Evolutionary conservation across 2,329 filamentous ascomycete genomes (phyloP).

Genomic region (Aspergillus sclerotialis): DNA sequence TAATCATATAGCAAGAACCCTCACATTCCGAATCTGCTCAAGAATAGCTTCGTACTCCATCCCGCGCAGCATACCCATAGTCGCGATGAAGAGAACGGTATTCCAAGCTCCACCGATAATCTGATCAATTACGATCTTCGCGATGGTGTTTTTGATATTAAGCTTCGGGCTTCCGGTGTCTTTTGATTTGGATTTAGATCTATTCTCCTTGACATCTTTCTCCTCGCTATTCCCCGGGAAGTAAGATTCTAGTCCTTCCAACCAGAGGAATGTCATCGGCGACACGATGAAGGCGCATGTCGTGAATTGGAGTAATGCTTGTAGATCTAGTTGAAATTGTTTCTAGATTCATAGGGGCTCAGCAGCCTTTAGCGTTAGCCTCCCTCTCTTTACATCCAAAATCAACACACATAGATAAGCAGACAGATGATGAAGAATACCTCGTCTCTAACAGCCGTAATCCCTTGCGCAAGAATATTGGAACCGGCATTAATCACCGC

Average conservation of each 20-base stretch:
- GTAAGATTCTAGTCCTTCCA: slow-evolving; percentile 47
- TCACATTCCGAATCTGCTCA: slow-evolving; percentile 27
- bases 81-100: slow-evolving; percentile 49
- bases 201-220: not conserved
- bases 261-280: slow-evolving; percentile 54
- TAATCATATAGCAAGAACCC: slow-evolving; percentile 2
- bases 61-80: slow-evolving; percentile 44
- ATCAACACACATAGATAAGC: slow-evolving; percentile 4
- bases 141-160: slow-evolving; percentile 30
- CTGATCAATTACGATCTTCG: slow-evolving; percentile 55
- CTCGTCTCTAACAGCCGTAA: slow-evolving; percentile 43
- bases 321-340: slow-evolving; percentile 41
- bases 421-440: slow-evolving; percentile 20
- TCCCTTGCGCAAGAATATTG: slow-evolving; percentile 50
- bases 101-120: slow-evolving; percentile 51
- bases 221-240: slow-evolving; percentile 42
- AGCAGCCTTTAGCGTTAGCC: too few species aligned
- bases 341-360: slow-evolving; percentile 21
- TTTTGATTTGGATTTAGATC: slow-evolving; percentile 8
- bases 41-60: slow-evolving; percentile 25
- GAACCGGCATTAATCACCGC: slow-evolving; percentile 46
- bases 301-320: slow-evolving; percentile 49
- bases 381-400: too few species aligned
- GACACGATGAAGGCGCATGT: slow-evolving; percentile 47
- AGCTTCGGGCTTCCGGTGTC: slow-evolving; percentile 13